Evolutionary conservation across 1,284 basidiomycete genomes (phyloP), one percentile per base, ranked within the genome.

Genomic region (Sphagnurus paluster): DNA sequence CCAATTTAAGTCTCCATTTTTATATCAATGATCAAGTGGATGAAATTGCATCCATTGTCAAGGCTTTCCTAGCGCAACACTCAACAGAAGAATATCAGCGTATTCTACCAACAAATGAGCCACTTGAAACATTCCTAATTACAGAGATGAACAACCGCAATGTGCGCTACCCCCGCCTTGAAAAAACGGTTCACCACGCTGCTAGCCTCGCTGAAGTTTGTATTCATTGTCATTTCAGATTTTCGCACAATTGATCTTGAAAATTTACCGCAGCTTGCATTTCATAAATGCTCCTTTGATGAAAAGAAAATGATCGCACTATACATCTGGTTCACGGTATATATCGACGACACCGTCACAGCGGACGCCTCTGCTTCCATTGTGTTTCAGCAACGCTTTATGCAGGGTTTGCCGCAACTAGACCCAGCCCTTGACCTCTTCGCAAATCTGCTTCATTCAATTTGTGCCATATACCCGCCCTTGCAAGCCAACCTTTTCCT

Each of bases 191-290:
- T 6, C 47, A 47, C 24, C n/a, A 41, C 9, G 40, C 47, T 9
- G 51, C 51, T 10, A 49, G 47, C 17, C 39, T 53, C 2, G 36
- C 39, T 2, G 51, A 53, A 39, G 51, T 53, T 4, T 3, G 35
- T 39, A 5, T 24, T 21, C 14, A 28, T 6, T 13, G 17, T 43
- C 9, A 2, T 2, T 3, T 13, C 10, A 24, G 7, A 14, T n/a
- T 20, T n/a, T n/a, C n/a, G n/a, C 11, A 3, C 19, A 10, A 4
- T 28, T 19, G 19, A 11, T 10, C 10, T 4, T 3, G 25, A 24
- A 3, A 28, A 16, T 13, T 1, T 13, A 13, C 20, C 21, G 2
- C n/a, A 52, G 50, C 40, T 52, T 13, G 43, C 40, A 16, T 49
- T 42, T 35, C 34, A 42, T 21, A 26, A 26, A 2, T 43, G 43